A percentile compares a stretch with the other conserved stretches of the same genome.
phyloP scores from a whole-genome alignment of 108 stramenopile species.

The Parmales sp. region DNA sequence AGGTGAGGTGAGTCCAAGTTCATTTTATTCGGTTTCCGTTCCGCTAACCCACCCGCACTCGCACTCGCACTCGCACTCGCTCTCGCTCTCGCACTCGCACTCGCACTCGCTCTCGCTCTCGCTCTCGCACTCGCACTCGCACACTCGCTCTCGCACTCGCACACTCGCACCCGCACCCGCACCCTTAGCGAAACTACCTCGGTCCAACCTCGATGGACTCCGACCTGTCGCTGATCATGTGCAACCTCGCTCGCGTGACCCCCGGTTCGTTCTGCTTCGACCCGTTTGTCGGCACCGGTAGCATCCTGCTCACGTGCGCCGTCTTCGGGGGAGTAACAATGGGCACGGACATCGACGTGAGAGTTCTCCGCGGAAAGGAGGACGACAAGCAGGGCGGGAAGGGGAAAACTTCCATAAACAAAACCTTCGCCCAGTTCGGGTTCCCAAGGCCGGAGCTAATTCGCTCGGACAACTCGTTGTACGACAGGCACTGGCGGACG shows the following conservation, averaged over 20 bases:
- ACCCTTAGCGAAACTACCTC: constrained; percentile 77
- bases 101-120: too few relatives aligned
- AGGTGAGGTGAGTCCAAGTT: too few relatives aligned
- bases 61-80: too few relatives aligned
- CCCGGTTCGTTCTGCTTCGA: constrained; percentile 62
- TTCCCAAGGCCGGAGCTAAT: constrained; percentile 83
- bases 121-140: too few relatives aligned
- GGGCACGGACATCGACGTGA: constrained; percentile 90
- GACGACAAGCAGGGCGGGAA: constrained; percentile 55
- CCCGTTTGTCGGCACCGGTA: constrained; percentile 96
- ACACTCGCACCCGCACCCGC: too few relatives aligned
- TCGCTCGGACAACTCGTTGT: constrained; percentile 78
- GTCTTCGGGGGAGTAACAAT: constrained; percentile 73
- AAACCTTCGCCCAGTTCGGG: constrained; percentile 77
- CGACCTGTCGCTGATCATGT: constrained; percentile 86
- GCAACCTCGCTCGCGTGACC: constrained; percentile 54
- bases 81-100: too few relatives aligned
- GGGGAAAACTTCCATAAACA: constrained; percentile 50
- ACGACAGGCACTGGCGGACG: constrained; percentile 59
- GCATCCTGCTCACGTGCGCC: constrained; percentile 77
- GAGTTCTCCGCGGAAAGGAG: constrained; percentile 73
- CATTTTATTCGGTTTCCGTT: too few relatives aligned
- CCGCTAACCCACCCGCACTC: too few relatives aligned
- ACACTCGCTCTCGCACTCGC: too few relatives aligned
- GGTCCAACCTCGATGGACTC: constrained; percentile 98